A percentile compares a stretch with the other conserved stretches of the same genome.
Evolutionary conservation across 495 filamentous ascomycete species (phyloP).

Genomic region (Astrothelium macrocarpum): DNA sequence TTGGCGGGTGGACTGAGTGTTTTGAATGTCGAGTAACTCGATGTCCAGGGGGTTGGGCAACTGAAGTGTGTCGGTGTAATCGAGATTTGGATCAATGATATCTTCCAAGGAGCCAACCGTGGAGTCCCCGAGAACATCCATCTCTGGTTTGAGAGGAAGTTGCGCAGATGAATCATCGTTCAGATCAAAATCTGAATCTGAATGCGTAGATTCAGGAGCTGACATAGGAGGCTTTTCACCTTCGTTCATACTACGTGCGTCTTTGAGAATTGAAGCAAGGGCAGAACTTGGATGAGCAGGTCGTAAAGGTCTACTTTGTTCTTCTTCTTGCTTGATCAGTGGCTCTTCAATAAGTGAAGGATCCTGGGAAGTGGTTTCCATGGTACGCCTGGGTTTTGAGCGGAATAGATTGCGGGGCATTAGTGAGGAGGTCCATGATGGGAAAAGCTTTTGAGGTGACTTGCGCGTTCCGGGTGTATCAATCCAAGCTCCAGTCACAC

Average conservation of each 20-base stretch:
- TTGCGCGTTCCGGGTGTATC: constrained; percentile 29
- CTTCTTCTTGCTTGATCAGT: constrained; percentile 1
- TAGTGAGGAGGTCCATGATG: constrained; percentile 4
- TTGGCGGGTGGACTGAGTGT: background rate
- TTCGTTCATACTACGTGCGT: background rate
- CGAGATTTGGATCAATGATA: constrained; percentile 32
- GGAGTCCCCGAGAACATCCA: constrained; percentile 44
- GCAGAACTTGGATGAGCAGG: constrained; percentile 20
- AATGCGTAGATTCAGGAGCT: background rate
- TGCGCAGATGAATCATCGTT: background rate
- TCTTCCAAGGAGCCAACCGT: constrained; percentile 55
- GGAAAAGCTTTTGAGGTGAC: background rate
- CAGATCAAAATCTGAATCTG: background rate
- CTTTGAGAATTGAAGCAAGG: constrained; percentile 43
- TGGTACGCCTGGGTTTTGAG: background rate
- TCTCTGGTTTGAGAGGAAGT: constrained; percentile 25
- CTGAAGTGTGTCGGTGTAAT: constrained; percentile 13
- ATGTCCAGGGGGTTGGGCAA: background rate
- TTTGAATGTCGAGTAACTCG: background rate
- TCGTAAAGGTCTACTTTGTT: background rate
- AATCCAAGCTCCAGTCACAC: constrained; percentile 40
- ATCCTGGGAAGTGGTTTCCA: background rate
- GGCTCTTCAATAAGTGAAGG: background rate
- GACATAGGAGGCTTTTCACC: background rate
- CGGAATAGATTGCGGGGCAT: background rate